Base-by-base conservation (phyloP, 257 asterid species). In the Solanum commersonii region DNA sequence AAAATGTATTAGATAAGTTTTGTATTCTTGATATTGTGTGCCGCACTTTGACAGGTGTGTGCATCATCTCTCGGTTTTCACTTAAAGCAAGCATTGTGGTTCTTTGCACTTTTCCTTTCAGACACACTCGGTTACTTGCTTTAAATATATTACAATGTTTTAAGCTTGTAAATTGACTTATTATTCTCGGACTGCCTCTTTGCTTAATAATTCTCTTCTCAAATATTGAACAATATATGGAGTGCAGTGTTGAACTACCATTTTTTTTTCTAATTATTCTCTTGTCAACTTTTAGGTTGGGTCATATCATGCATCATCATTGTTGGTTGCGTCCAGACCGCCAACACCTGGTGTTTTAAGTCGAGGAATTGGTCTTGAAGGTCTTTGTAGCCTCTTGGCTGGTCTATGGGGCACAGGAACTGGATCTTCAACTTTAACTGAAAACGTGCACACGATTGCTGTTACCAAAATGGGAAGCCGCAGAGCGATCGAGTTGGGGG, bases 381-480 rank as follows among this genome's bases (percentile, higher is more conserved):
- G 99, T 72, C 95, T 97, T 87, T 90, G 94, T n/a, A 94, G 99
- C 91, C 91, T 97, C 88, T 92, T 97, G 93, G 98, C 99, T 88
- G 99, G 98, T 83, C 91, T 97, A 20, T 97, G 99, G 99, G 99
- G 99, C 46, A 96, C 95, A 3, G 99, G 99, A 88, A 94, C 98
- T 60, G 99, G 98, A 67, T 95, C 98, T 46, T 89, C 99, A 52
- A 96, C 98, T 89, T 92, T 97, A 92, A 97, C 99, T 35, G 99
- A 97, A 92, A 97, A 97, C 87, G 98, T 97, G 86, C 99, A 97
- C 92, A 96, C 99, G 67, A 94, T 97, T 88, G 99, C 98, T 52
- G 99, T 97, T n/a, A 97, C 99, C 22, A 97, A 97, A 93, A 93
- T 97, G 98, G 99, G 99, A 87, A 97, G 99, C 88, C 99, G 99